phyloP scores from a whole-genome alignment of 306 rosid species.

The Senna siamea region DNA sequence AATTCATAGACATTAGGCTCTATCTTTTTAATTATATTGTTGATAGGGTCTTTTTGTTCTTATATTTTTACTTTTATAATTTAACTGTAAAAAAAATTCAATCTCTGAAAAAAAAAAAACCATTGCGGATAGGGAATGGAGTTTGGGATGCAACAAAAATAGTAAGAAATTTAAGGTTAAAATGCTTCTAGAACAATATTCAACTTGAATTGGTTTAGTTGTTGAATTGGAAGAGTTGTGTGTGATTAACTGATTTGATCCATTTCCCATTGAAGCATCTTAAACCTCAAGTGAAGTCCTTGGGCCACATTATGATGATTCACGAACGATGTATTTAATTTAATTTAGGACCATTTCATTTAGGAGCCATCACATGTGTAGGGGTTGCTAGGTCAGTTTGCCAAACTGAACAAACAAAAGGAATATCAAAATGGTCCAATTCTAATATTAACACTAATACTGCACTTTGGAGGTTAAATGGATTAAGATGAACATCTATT shows the following conservation, averaged over 20 bases:
- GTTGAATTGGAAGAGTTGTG: constrained; percentile 19
- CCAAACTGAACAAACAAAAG: neutral
- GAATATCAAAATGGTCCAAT: neutral
- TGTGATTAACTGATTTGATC: constrained; percentile 29
- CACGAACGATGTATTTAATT: neutral
- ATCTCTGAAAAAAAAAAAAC: too few species aligned
- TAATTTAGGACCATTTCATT: neutral
- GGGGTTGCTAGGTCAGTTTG: neutral
- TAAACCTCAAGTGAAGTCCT: neutral
- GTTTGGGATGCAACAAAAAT: too few species aligned
- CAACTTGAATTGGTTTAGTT: constrained; percentile 35
- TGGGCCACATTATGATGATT: neutral
- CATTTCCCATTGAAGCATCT: constrained; percentile 3
- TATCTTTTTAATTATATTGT: too few species aligned
- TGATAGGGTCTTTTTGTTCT: too few species aligned
- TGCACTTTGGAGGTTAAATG: too few species aligned
- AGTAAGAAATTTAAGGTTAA: too few species aligned
- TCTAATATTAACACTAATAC: too few species aligned
- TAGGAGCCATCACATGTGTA: neutral
- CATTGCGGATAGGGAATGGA: too few species aligned
- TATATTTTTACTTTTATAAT: too few species aligned
- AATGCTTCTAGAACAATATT: neutral
- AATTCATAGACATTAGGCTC: neutral
- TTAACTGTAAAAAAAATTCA: too few species aligned
- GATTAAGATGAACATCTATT: too few species aligned